Evolutionary conservation across 495 filamentous ascomycete species (phyloP).

Genomic region (Penicillium pancosmium): DNA sequence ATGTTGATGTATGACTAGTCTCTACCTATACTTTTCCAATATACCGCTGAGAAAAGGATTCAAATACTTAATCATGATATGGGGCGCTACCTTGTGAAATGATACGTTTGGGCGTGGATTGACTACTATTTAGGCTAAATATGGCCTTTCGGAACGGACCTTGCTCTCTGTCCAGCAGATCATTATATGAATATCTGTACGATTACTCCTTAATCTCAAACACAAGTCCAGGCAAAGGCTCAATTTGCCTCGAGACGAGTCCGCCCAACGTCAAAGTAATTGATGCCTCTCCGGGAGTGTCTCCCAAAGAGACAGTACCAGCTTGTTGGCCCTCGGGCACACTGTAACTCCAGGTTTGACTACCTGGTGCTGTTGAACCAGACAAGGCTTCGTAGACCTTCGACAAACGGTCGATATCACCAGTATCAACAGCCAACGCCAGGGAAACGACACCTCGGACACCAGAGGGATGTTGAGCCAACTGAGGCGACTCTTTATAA

Average conservation of each 20-base stretch:
- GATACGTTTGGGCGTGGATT: no score
- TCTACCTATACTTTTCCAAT: no score
- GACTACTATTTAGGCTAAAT: no score
- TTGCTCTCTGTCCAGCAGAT: no score
- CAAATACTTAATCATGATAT: no score
- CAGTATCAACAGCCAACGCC: conserved; percentile 7
- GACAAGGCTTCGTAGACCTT: conserved; percentile 15
- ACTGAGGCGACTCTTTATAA: conserved; percentile 16
- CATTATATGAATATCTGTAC: no score
- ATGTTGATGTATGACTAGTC: no score
- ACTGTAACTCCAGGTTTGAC: conserved; percentile 15
- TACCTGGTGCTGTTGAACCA: neutral
- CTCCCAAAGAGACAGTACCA: conserved; percentile 14
- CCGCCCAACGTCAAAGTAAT: conserved; percentile 20
- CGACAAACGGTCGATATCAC: conserved; percentile 1
- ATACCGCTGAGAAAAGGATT: no score
- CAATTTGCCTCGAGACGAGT: conserved; percentile 9
- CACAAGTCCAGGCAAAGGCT: conserved; percentile 22
- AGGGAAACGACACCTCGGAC: conserved; percentile 21
- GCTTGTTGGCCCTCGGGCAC: conserved; percentile 12
- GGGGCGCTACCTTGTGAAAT: no score
- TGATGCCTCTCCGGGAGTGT: neutral
- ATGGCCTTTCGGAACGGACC: no score
- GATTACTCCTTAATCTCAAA: conserved; percentile 13
- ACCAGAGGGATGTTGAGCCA: conserved; percentile 17